A percentile compares a stretch with the other conserved stretches of the same genome.
Evolutionary conservation across 352 stramenopile species (phyloP).

Genomic region (Pythium myriotylum): DNA sequence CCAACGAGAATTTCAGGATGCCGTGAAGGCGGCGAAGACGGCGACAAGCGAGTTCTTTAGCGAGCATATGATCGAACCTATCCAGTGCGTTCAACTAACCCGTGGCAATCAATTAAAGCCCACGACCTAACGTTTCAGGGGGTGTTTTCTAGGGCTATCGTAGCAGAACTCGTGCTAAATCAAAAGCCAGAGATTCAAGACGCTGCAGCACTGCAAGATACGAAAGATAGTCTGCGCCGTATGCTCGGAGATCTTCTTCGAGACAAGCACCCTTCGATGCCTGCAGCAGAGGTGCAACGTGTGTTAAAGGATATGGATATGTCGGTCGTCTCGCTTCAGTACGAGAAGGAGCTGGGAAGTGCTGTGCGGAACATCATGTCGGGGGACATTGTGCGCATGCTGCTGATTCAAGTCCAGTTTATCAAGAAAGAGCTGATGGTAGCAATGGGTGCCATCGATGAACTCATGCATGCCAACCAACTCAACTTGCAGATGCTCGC

Average conservation of each 20-base stretch:
- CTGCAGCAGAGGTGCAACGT: slow-evolving; percentile 31
- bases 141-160: slow-evolving; percentile 70
- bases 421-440: slow-evolving; percentile 91
- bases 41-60: slow-evolving; percentile 70
- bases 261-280: slow-evolving; percentile 67
- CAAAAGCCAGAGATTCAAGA: slow-evolving; percentile 86
- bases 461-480: slow-evolving; percentile 88
- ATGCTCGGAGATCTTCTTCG: slow-evolving; percentile 83
- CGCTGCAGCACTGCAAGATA: slow-evolving; percentile 69
- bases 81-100: slow-evolving; percentile 41
- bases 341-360: slow-evolving; percentile 48
- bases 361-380: slow-evolving; percentile 82
- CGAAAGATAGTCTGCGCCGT: slow-evolving; percentile 77
- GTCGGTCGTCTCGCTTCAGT: slow-evolving; percentile 48
- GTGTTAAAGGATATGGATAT: slow-evolving; percentile 45
- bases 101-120: no score
- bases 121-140: no score
- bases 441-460: slow-evolving; percentile 85
- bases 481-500: slow-evolving; percentile 86
- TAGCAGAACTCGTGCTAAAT: slow-evolving; percentile 80
- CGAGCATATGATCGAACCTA: slow-evolving; percentile 79
- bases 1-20: slow-evolving; percentile 63
- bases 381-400: slow-evolving; percentile 85
- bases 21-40: slow-evolving; percentile 38
- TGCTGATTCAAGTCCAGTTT: slow-evolving; percentile 88